Conservation (phyloP, 371 early-diverging fungal species). For the Mucor piriformis region DNA sequence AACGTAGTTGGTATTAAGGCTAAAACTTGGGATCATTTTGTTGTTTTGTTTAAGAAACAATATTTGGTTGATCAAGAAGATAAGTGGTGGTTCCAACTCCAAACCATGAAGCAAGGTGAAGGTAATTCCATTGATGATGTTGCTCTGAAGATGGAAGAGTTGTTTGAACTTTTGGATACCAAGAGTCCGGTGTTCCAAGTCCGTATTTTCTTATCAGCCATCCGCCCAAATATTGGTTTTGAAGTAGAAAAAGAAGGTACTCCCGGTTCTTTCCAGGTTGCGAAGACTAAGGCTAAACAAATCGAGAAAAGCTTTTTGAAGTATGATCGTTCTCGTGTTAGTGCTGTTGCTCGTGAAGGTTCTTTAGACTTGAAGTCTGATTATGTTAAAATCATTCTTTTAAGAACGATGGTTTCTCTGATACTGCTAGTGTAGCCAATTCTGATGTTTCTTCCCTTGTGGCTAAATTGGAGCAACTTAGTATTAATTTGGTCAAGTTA, state of each 20-base stretch:
- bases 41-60: too few relatives aligned
- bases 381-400: too few relatives aligned
- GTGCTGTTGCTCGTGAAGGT: not conserved
- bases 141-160: slow-evolving; percentile 7
- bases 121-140: slow-evolving; percentile 7
- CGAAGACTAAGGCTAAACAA: slow-evolving; percentile 1
- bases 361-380: not conserved
- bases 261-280: not conserved
- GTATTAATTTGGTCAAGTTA: slow-evolving; percentile 7
- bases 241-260: slow-evolving; percentile 14
- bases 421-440: not conserved
- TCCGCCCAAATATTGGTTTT: not conserved
- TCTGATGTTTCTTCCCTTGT: slow-evolving; percentile 3
- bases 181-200: slow-evolving; percentile 3
- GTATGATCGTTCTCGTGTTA: not conserved
- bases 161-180: slow-evolving; percentile 1
- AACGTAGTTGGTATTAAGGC: too few relatives aligned
- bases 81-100: slow-evolving; percentile 12
- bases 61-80: too few relatives aligned
- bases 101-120: slow-evolving; percentile 2
- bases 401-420: too few relatives aligned
- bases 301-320: slow-evolving; percentile 4
- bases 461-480: slow-evolving; percentile 6
- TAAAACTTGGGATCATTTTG: too few relatives aligned
- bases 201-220: slow-evolving; percentile 13